Base-by-base conservation (phyloP, 1,284 basidiomycete genomes). In the Tilletia walkeri region DNA sequence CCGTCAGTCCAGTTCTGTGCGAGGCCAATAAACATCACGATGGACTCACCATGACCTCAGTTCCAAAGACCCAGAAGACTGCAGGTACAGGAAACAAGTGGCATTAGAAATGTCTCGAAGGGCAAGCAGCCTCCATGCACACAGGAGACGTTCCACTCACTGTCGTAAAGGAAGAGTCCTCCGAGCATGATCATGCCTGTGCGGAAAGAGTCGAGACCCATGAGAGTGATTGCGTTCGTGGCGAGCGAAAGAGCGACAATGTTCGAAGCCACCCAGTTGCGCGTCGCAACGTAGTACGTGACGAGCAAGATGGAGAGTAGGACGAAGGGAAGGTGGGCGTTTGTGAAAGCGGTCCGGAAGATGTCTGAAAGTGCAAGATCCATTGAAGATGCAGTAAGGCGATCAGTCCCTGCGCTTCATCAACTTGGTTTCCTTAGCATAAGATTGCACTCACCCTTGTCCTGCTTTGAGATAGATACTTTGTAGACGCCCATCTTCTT, bases 131-230 rank as follows among this genome's bases (percentile, higher is more conserved):
- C 9, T 7, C 4, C 24, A 30, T 9, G 16, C 12, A 38, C 6
- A 16, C 30, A 30, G 36, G 56, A 30, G 20, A 24, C 9, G 16
- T 38, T 12, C 56, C 9, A 38, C 56, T 24, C 34, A 61, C 56
- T 78, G 76, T 82, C 81, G 73, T 82, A 82, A 30, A 82, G 65
- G 49, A 82, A 82, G 18, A 82, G 72, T 9, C 80, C 81, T n/a
- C 76, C 80, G 1, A 99, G 87, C 16, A 99, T 88, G 70, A 94
- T 89, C 68, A 88, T 88, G 1, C 94, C 95, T 5, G 95, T 97
- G 77, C 88, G 86, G 87, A 98, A 96, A 20, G 91, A 92, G 85
- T 99, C 95, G 50, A 99, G 85, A 81, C 91, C 91, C 78, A 98
- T 86, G 71, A 95, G 84, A 34, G 89, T 88, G 68, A 99, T 86